Conservation (phyloP, 148 eudicot genomes). For the Camellia sinensis region DNA sequence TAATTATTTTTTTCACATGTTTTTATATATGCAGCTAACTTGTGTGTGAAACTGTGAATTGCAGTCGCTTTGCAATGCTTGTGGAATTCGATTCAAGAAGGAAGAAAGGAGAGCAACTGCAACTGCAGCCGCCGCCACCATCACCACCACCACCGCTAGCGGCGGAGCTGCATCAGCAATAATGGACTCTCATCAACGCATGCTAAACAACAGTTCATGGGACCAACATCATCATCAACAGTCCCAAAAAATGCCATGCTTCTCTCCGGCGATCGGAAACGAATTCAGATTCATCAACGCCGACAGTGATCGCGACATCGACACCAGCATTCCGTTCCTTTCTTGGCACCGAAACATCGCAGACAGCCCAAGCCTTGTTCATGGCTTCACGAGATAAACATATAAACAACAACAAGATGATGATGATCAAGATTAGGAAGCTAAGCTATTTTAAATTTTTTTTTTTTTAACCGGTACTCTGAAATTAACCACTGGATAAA, state of each 20-base stretch:
- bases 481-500: too few relatives aligned
- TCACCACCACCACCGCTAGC: constrained; percentile 25
- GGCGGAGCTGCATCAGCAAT: constrained; percentile 24
- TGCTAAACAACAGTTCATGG: constrained; percentile 43
- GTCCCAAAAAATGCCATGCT: constrained; percentile 47
- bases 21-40: background rate
- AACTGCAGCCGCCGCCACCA: constrained; percentile 37
- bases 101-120: constrained; percentile 91
- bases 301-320: constrained; percentile 24
- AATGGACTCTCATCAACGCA: constrained; percentile 36
- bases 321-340: constrained; percentile 46
- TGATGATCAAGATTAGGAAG: constrained; percentile 23
- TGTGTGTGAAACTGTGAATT: background rate
- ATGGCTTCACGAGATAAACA: constrained; percentile 64
- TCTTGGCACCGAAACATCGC: constrained; percentile 72
- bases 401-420: background rate
- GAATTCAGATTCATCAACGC: constrained; percentile 74
- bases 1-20: background rate
- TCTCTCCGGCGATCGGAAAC: constrained; percentile 42
- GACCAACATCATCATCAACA: constrained; percentile 41
- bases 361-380: constrained; percentile 58
- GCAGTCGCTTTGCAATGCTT: constrained; percentile 98
- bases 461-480: too few relatives aligned
- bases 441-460: background rate
- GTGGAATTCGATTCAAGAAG: constrained; percentile 95